Base-by-base conservation (phyloP, 176 grass and related monocot genomes). In the Oryza meyeriana region DNA sequence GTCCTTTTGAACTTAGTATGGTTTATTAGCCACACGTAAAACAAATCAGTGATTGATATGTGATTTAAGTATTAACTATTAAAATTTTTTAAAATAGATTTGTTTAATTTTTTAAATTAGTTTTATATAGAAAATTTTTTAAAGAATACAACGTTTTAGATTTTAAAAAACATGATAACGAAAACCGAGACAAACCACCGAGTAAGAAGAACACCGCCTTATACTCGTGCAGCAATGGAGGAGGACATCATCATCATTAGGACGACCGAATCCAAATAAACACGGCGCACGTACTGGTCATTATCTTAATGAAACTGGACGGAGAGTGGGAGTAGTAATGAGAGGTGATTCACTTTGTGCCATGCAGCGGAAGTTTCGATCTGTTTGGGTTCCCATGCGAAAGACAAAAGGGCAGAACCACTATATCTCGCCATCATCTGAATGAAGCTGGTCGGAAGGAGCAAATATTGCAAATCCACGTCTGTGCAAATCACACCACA, bases 331-430 rank as follows among this genome's bases (percentile, higher is more conserved):
- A 62, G n/a, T 28, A 61, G 24, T 33, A 31, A 69, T 61, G 52
- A 62, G 12, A 16, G 5, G 17, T 26, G 22, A 26, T 28, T 47
- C 14, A 9, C 36, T 82, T 64, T 65, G 80, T 27, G 38, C 3
- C 22, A 61, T 63, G 28, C 29, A 32, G n/a, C 16, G 75, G 66
- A 85, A 85, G 35, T 31, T 78, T 85, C 70, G 52, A 44, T 24
- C 27, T 14, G 64, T 17, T 61, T 59, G 55, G 44, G 4, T 84
- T 69, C 3, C 25, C 24, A 61, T 12, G 41, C 0, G 16, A 57
- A 66, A 30, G 5, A 31, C 16, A 52, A 10, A 25, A 58, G 41
- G 18, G 17, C 62, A 64, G 41, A 61, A 8, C 29, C 20, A 27
- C 29, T 68, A 22, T 40, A 26, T 68, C 65, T 68, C 20, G 9